A percentile compares a stretch with the other conserved stretches of the same genome.
These are phyloP conservation scores for Aspergillus texensis DNA, from an alignment of 2,329 filamentous ascomycete species.

Conservation along the genomic window DNA sequence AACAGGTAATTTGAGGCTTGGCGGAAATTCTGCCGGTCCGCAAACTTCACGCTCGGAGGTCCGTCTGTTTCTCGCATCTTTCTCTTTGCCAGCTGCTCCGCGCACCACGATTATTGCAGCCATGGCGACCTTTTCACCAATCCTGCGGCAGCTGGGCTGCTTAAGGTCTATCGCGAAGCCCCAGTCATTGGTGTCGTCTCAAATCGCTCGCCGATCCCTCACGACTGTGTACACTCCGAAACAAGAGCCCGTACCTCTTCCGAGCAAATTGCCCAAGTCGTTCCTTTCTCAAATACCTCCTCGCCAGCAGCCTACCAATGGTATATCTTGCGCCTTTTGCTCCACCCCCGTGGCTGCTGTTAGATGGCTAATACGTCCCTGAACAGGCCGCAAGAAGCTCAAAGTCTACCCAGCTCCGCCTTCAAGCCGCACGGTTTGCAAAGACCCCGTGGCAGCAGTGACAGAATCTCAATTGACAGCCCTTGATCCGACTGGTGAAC, in stretches of 20 bases:
- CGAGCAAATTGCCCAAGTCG: constrained; percentile 43
- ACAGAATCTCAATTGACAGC: constrained; percentile 68
- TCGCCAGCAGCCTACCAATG: constrained; percentile 39
- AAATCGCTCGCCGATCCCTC: constrained; percentile 51
- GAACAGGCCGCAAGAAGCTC: constrained; percentile 51
- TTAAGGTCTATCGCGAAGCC: constrained; percentile 63
- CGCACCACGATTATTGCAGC: constrained; percentile 38
- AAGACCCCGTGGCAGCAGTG: constrained; percentile 69
- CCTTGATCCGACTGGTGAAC: constrained; percentile 83
- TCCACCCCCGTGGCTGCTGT: background rate
- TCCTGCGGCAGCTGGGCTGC: constrained; percentile 69
- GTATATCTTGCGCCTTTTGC: constrained; percentile 27
- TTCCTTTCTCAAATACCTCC: constrained; percentile 47
- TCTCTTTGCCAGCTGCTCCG: constrained; percentile 15
- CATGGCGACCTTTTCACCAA: constrained; percentile 63
- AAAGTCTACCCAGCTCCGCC: constrained; percentile 55
- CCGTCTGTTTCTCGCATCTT: constrained; percentile 16
- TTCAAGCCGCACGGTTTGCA: constrained; percentile 40
- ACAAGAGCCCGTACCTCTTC: constrained; percentile 43
- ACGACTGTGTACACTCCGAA: constrained; percentile 51
- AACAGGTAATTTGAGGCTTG: constrained; percentile 34
- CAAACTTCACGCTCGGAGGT: constrained; percentile 32
- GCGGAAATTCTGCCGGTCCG: constrained; percentile 43
- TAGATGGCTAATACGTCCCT: constrained; percentile 6
- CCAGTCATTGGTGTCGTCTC: constrained; percentile 59